Base-by-base conservation (phyloP, 2,329 filamentous ascomycete species). In the Beauveria sp. region DNA sequence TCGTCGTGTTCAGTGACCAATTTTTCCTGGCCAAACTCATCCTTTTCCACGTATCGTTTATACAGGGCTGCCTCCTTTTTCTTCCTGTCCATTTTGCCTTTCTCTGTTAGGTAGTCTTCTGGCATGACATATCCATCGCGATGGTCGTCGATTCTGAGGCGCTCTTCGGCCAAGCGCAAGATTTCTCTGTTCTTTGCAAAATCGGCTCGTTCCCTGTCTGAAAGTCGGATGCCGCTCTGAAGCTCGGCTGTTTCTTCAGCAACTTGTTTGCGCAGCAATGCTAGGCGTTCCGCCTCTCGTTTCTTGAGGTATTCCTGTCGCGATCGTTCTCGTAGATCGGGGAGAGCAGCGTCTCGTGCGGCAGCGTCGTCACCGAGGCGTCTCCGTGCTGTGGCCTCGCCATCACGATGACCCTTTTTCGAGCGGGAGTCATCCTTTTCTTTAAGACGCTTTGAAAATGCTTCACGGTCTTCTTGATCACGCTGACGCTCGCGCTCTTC, bases 271-370 rank as follows among this genome's bases (percentile, higher is more conserved):
- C 92, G 85, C 55, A 99, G 76, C n/a, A 99, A 76, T 0, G 90
- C 90, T 18, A 99, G 76, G 63, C 91, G 85, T 73, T 97, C 91
- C 0, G 88, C 80, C 71, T 97, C 92, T 64, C 94, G 84, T 78
- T 99, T 97, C 74, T 92, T 91, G 34, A 99, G 80, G 70, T 99
- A 99, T 66, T 94, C 88, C 70, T 97, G 92, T 63, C 94, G 85
- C 3, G 92, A 96, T 37, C 91, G 84, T 69, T 94, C 80, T 47
- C 94, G 84, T 20, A 97, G 75, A 63, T 96, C 92, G 3, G 87
- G 86, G 71, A 96, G 81, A n/a, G 89, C 89, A 9, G 86, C 86
- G 64, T 80, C 81, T 61, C 88, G 81, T 7, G 88, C 84, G 43
- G 83, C 81, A 4, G 86, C 80, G 70, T 92, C 86, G 9, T 75